Evolutionary conservation across 768 basidiomycete genomes (phyloP), one percentile per base, ranked within the genome.

Genomic region (Phaeotremella fagi): DNA sequence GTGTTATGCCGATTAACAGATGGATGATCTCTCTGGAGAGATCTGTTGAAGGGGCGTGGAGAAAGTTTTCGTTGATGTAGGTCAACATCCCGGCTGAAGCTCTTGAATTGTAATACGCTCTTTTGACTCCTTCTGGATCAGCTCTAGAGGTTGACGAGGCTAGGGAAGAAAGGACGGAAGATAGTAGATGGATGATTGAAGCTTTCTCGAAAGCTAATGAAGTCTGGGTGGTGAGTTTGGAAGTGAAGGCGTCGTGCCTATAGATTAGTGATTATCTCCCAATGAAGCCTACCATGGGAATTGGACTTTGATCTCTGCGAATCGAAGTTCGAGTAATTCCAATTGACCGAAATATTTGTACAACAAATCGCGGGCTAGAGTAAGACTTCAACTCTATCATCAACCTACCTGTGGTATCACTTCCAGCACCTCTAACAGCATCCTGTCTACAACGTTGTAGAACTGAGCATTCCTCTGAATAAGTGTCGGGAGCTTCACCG

Each of bases 311-410:
- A 98, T 90, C 73, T 98, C 94, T 7, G 94, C 83, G 78, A 99
- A 99, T 31, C 95, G 84, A 48, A 99, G 81, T 72, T 99, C 95
- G 35, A 99, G 83, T 3, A 98, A 82, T 69, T 99, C 95, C 38
- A 99, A 84, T 75, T 99, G 95, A 29, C 95, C 94, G 77, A 98
- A 99, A 78, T 99, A 99, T 77, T 95, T 97, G 85, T 94, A 97
- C 38, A 99, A 80, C 20, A 98, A 80, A 77, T 98, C 94, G 45
- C 92, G 82, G 12, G 86, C 92, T 85, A 11, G 9, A 25, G 11
- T 6, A 6, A n/a, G 5, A 27, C 18, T 9, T 12, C 24, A 11
- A 22, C 11, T 27, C 31, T 7, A 7, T 7, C 9, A n/a, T 41
- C 2, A 6, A 3, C 26, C 0, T 54, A 89, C 90, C 89, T n/a